These are phyloP conservation scores for Nakazawaea sp. DNA, from an alignment of 805 yeast genomes.

Conservation along the genomic window DNA sequence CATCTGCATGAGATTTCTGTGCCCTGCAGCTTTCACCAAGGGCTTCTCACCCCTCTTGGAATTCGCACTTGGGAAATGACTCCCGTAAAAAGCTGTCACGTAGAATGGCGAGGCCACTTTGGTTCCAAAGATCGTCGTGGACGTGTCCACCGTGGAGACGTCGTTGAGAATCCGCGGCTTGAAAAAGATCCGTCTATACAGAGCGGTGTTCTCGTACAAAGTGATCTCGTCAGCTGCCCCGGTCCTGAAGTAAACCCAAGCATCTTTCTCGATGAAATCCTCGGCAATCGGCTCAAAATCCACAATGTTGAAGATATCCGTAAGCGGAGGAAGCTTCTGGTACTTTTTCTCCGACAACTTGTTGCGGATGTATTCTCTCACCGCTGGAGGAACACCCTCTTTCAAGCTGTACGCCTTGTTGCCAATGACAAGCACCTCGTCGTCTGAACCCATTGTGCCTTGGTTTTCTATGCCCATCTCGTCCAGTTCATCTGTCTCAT, in stretches of 20 bases:
- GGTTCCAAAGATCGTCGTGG: slow-evolving; percentile 33
- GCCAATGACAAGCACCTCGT: not conserved
- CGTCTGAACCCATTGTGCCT: too few relatives aligned
- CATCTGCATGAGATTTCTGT: slow-evolving; percentile 33
- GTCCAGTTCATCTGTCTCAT: too few relatives aligned
- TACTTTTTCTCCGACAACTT: not conserved
- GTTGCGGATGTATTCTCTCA: not conserved
- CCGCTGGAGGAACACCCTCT: slow-evolving; percentile 16
- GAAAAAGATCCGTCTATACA: slow-evolving; percentile 33
- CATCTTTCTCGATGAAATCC: slow-evolving; percentile 32
- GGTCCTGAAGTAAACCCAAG: slow-evolving; percentile 39
- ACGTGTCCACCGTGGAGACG: slow-evolving; percentile 27
- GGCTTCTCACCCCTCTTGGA: slow-evolving; percentile 27
- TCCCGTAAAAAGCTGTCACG: slow-evolving; percentile 38
- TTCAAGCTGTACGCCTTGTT: not conserved
- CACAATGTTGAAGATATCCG: slow-evolving; percentile 32
- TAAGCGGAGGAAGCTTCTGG: slow-evolving; percentile 25
- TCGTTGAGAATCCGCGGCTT: slow-evolving; percentile 34
- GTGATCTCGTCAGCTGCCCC: slow-evolving; percentile 41
- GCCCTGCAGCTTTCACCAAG: slow-evolving; percentile 30
- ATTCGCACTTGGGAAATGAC: slow-evolving; percentile 34
- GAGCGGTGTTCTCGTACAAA: slow-evolving; percentile 33
- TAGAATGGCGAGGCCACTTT: slow-evolving; percentile 32
- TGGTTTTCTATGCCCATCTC: too few relatives aligned
- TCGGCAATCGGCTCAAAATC: slow-evolving; percentile 41